phyloP scores from a whole-genome alignment of 225 moss, liverwort and hornwort genomes.

The Neckera pumila region DNA sequence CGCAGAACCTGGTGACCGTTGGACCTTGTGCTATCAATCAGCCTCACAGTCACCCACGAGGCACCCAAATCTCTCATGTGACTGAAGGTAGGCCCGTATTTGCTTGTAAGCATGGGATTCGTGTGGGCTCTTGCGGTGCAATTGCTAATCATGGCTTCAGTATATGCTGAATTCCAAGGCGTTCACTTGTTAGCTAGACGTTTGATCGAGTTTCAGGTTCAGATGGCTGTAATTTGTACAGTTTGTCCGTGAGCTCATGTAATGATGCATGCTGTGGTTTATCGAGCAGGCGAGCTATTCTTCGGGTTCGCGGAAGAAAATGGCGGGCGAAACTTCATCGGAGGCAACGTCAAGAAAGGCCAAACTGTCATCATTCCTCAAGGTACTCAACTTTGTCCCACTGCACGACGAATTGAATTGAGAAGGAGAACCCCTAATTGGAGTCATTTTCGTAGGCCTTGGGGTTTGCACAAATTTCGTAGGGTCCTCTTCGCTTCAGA shows the following conservation, averaged over 20 bases:
- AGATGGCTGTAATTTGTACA: not conserved
- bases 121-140: not conserved
- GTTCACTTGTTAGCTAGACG: not conserved
- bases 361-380: constrained; percentile 31
- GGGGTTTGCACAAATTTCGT: no score
- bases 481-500: not conserved
- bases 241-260: not conserved
- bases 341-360: constrained; percentile 20
- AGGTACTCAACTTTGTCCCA: not conserved
- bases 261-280: not conserved
- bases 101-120: not conserved
- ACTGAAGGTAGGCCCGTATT: not conserved
- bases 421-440: not conserved
- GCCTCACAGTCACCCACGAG: constrained; percentile 24
- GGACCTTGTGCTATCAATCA: constrained; percentile 30
- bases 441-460: no score
- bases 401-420: not conserved
- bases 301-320: constrained; percentile 36
- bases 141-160: not conserved
- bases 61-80: constrained; percentile 15
- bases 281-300: not conserved
- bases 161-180: no score
- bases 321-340: constrained; percentile 8
- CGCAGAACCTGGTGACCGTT: constrained; percentile 21
- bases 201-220: not conserved